Base-by-base conservation (phyloP, 2,329 filamentous ascomycete species). In the Cercospora sp. region DNA sequence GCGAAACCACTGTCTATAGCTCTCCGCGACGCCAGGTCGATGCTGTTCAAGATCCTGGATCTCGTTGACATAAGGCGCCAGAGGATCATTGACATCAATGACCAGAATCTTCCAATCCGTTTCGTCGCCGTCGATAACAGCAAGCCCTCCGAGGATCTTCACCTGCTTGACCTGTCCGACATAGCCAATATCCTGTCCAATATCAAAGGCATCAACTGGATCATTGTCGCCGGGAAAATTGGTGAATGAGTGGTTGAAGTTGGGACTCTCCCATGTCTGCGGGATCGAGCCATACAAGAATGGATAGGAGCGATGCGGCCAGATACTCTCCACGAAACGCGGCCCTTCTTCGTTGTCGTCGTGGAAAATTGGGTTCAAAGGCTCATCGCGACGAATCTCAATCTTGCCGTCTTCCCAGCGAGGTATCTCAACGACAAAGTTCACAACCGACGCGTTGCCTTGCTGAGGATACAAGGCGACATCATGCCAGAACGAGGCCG, bases 181-280 rank as follows among this genome's bases (percentile, higher is more conserved):
- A 51, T 30, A 51, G 26, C 60, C 60, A 42, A 62, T 48, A 2
- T 62, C 39, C 7, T 62, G 60, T 8, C 60, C 60, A 12, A 62
- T 62, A 5, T 62, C 60, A 33, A 62, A 45, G 3, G 60, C 60
- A 33, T 62, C 39, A n/a, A 62, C 26, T 26, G 60, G 60, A 62
- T 62, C 60, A 48, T 62, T 62, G 36, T 62, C 60, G 26, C 60
- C 42, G 0, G 60, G 60, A 20, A 62, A 16, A 7, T 26, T n/a
- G 23, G 60, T 62, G 60, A 62, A 51, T 18, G 60, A 51, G 39
- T 62, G 60, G 9, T 62, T 62, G 26, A 48, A 18, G 16, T 62
- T 62, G 7, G 60, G 60, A 45, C 18, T 62, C n/a, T 51, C 60
- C 60, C 60, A 62, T n/a, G 60, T 62, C 33, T 62, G 60, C 26